Percentiles rank a stretch among this genome's conserved stretches.
phyloP scores from a whole-genome alignment of 2,329 filamentous ascomycete genomes.

The Fusarium luffae region DNA sequence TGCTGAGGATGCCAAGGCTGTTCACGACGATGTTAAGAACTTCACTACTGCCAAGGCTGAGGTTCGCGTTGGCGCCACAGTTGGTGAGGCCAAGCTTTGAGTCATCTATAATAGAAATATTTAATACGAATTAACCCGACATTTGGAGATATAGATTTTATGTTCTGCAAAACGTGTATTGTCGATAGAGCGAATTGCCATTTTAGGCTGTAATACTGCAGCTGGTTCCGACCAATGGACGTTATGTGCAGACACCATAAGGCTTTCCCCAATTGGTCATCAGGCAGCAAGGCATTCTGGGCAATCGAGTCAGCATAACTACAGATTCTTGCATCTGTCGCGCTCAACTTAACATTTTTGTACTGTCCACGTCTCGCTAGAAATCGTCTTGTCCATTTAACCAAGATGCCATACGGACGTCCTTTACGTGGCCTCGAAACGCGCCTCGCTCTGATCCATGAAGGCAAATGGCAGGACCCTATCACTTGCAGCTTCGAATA shows the following conservation, averaged over 20 bases:
- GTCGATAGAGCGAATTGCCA: no score
- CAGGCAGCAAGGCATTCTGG: not conserved
- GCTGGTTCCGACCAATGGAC: not conserved
- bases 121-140: no score
- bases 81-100: not conserved
- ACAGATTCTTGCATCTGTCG: no score
- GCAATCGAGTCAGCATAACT: not conserved
- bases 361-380: no score
- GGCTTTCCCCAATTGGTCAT: no score
- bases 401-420: not conserved
- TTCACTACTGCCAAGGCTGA: conserved; percentile 5
- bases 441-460: not conserved
- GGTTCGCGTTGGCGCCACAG: not conserved
- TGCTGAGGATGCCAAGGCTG: conserved; percentile 5
- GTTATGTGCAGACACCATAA: accelerated
- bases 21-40: conserved; percentile 13
- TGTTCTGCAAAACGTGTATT: no score
- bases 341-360: no score
- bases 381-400: no score
- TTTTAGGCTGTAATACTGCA: no score
- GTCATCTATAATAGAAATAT: no score
- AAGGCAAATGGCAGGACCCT: not conserved
- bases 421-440: not conserved
- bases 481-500: not conserved
- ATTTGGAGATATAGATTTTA: no score